Conservation (phyloP, 2,329 filamentous ascomycete species). For the Claviceps maximensis region DNA sequence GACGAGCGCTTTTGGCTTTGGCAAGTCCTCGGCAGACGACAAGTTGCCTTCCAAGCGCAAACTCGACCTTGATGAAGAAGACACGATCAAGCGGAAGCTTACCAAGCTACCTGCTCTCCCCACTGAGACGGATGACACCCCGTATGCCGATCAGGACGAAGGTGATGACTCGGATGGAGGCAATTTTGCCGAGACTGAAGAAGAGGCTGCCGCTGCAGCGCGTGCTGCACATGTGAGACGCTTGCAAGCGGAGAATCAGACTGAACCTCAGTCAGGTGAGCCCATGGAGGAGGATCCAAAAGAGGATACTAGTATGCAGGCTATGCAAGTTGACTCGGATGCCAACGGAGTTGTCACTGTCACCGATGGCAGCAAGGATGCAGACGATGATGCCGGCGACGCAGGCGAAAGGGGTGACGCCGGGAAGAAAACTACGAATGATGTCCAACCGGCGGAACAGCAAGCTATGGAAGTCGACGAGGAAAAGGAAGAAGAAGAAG, state of each 20-base stretch:
- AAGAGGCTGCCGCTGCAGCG: slow-evolving; percentile 75
- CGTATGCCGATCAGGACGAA: slow-evolving; percentile 49
- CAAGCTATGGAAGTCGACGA: slow-evolving; percentile 53
- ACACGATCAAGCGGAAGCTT: slow-evolving; percentile 74
- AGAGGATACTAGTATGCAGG: slow-evolving; percentile 7
- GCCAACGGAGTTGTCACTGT: slow-evolving; percentile 12
- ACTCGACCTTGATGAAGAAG: slow-evolving; percentile 78
- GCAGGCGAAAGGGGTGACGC: slow-evolving; percentile 8
- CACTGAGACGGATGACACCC: slow-evolving; percentile 47
- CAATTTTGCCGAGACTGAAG: slow-evolving; percentile 70
- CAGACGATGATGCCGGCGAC: background rate
- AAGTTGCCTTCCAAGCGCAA: slow-evolving; percentile 59
- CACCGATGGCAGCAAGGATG: background rate
- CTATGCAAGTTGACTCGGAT: slow-evolving; percentile 12
- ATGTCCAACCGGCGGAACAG: slow-evolving; percentile 15
- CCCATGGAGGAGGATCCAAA: slow-evolving; percentile 22
- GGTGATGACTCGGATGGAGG: slow-evolving; percentile 63
- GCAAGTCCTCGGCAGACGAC: slow-evolving; percentile 54
- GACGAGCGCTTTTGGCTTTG: slow-evolving; percentile 73
- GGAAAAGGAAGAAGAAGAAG: slow-evolving; percentile 49
- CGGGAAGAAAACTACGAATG: background rate
- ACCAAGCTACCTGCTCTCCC: slow-evolving; percentile 75
- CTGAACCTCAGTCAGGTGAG: slow-evolving; percentile 31
- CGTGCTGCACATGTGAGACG: slow-evolving; percentile 76
- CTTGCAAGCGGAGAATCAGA: slow-evolving; percentile 34